Base-by-base conservation (phyloP, 805 yeast species). In the Citeromyces matritensis region DNA sequence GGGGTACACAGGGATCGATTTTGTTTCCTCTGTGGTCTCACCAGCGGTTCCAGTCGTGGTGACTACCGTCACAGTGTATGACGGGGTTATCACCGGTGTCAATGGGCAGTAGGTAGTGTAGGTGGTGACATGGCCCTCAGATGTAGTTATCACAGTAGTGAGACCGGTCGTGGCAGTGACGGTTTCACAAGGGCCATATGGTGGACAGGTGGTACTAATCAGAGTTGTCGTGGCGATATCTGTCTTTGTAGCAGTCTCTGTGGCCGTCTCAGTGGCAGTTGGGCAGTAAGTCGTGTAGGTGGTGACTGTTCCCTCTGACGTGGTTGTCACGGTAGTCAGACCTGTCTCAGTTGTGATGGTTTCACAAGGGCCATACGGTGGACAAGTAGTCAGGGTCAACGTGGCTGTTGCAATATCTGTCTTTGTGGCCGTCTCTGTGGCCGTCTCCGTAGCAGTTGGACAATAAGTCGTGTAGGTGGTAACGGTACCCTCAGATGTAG, bases 161-260 rank as follows among this genome's bases (percentile, higher is more conserved):
- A 41, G 39, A 33, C 48, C 50, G 17, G 51, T 48, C 17, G 52
- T 47, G 29, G 49, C 43, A n/a, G 43, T 38, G 24, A 45, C 34
- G 19, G 47, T 43, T 4, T n/a, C 29, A 27, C 19, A 14, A 9
- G 13, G 15, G 19, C 15, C 29, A 12, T 27, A 8, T 9, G 15
- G 19, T 17, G 21, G 21, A 17, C 21, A 17, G n/a, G 29, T 27
- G 24, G 30, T 28, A 7, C 23, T 28, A 25, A 37, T 32, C 23
- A 36, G 34, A 17, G 30, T 28, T 5, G 21, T 23, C 9, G 30
- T 28, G 10, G 14, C 30, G 5, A 23, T 28, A 5, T 14, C 24
- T 11, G 24, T 17, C 33, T 30, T 27, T 17, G 33, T 26, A 15
- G 19, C 30, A 15, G 29, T 11, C 33, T 30, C 33, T 17, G 33